phyloP scores from a whole-genome alignment of 768 basidiomycete species.

The Russula compacta region DNA sequence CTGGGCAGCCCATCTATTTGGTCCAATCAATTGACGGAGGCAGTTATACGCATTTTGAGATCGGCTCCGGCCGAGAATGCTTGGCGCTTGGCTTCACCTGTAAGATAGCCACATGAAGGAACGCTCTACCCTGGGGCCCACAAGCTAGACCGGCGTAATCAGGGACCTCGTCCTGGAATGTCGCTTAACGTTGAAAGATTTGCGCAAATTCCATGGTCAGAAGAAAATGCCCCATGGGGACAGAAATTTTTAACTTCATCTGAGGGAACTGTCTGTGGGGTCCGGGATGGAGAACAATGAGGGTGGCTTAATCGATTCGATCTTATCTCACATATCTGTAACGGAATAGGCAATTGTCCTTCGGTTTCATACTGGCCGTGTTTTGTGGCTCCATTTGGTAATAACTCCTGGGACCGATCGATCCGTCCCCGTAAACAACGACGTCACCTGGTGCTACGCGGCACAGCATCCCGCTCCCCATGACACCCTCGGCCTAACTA shows the following conservation, averaged over 20 bases:
- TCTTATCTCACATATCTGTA: neutral
- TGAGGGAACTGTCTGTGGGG: conserved; percentile 26
- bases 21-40: conserved; percentile 1
- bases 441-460: neutral
- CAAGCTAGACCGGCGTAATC: conserved; percentile 33
- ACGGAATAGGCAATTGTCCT: neutral
- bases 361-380: neutral
- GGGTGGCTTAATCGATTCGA: conserved; percentile 1
- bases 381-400: neutral
- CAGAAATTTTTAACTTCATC: conserved; percentile 31
- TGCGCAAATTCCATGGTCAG: conserved; percentile 60
- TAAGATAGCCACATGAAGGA: too few species aligned
- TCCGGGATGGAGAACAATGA: neutral
- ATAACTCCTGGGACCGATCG: conserved; percentile 8
- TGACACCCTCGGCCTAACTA: neutral
- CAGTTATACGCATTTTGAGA: conserved; percentile 50
- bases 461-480: neutral
- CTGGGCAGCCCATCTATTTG: neutral
- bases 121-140: neutral
- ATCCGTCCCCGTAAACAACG: conserved; percentile 8
- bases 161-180: conserved; percentile 43
- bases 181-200: conserved; percentile 65
- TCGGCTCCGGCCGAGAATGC: conserved; percentile 49
- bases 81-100: conserved; percentile 54
- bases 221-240: conserved; percentile 43